Base-by-base conservation (phyloP, 2,329 filamentous ascomycete species). In the Fusarium lyarnte region DNA sequence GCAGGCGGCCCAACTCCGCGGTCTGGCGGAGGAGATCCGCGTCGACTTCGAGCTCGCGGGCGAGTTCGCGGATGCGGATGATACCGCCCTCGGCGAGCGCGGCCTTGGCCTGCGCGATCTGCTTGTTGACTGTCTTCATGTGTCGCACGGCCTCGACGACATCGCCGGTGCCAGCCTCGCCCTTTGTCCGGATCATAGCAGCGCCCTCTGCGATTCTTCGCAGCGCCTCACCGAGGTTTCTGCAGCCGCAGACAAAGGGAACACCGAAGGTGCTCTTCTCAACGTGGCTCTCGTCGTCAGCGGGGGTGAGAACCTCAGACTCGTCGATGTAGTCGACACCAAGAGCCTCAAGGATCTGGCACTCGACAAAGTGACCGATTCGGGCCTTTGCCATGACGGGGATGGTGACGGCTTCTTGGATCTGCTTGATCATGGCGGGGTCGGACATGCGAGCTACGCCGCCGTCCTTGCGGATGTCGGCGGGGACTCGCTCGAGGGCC, bases 351-450 rank as follows among this genome's bases (percentile, higher is more conserved):
- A 99, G 93, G 84, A 99, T 97, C 91, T 95, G 95, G 86, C 95
- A 98, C 87, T 99, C 96, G 78, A 98, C 95, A 76, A 98, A 95
- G 85, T 99, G 96, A 41, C 96, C 96, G 81, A 98, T 99, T 80
- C 96, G 90, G 29, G 95, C 95, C 86, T 99, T 99, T 73, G 96
- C 96, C 96, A 99, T 98, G 83, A 99, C 96, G 77, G 96, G 96
- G 78, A 98, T 98, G 59, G 95, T 98, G 51, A 98, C 96, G 43
- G 94, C 91, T 6, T 88, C 90, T 90, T 98, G 97, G 82, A 99
- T 98, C 83, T 95, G 93, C 84, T 93, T 92, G 88, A 98, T 98
- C 89, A 98, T 93, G 77, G 88, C 86, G 4, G 96, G 96, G 85
- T 98, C 95, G 5, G 93, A 96, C 96, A 99, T 99, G 83, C 96